Conservation (phyloP, 495 filamentous ascomycete species). For the Glutinoglossum americanum region DNA sequence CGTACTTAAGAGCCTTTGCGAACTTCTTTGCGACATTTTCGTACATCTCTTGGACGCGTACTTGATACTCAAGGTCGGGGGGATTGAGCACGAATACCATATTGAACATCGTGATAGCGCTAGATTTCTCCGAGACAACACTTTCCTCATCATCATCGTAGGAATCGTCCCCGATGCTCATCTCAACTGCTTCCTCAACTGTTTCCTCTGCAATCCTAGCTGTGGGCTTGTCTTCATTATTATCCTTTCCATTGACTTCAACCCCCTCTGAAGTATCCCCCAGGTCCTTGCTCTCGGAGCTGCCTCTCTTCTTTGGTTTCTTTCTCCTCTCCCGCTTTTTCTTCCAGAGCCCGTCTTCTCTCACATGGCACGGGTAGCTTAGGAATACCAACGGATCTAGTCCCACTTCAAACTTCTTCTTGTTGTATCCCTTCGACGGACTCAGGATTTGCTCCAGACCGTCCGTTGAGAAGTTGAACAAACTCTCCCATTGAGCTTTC, state of each 20-base stretch:
- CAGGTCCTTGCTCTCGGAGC: neutral
- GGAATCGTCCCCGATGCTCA: neutral
- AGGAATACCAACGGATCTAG: slow-evolving; percentile 71
- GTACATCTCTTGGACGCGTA: slow-evolving; percentile 59
- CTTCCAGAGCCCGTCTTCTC: slow-evolving; percentile 69
- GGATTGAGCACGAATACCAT: slow-evolving; percentile 79
- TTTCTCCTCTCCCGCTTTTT: slow-evolving; percentile 47
- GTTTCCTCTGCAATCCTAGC: neutral
- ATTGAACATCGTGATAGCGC: slow-evolving; percentile 86
- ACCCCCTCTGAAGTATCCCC: neutral
- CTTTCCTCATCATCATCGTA: slow-evolving; percentile 13
- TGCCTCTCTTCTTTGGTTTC: slow-evolving; percentile 16
- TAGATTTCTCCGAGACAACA: slow-evolving; percentile 18
- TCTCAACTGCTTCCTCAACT: neutral
- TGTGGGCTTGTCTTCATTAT: neutral
- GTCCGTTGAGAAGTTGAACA: slow-evolving; percentile 53
- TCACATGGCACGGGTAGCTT: slow-evolving; percentile 70
- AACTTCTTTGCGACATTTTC: slow-evolving; percentile 76
- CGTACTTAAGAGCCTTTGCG: slow-evolving; percentile 71
- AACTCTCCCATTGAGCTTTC: slow-evolving; percentile 48
- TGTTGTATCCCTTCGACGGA: slow-evolving; percentile 60
- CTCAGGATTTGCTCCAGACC: slow-evolving; percentile 70
- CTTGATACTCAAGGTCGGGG: slow-evolving; percentile 50
- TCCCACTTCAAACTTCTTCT: slow-evolving; percentile 67
- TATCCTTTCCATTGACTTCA: neutral